Percentiles rank a stretch among this genome's conserved stretches.
phyloP scores from a whole-genome alignment of 169 alveolate genomes.

The Besnoitia besnoiti region DNA sequence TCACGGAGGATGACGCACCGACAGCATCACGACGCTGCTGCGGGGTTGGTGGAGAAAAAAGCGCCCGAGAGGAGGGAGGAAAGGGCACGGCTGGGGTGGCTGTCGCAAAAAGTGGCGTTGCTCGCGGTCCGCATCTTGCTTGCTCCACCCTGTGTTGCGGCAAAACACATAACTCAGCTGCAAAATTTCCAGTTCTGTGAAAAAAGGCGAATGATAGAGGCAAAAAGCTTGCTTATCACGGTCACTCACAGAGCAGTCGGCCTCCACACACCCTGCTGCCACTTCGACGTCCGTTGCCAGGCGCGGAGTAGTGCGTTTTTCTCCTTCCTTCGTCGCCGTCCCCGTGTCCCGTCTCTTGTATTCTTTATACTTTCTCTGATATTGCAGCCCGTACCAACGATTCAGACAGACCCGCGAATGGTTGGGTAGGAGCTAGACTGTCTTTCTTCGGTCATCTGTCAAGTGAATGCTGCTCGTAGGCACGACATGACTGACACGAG shows the following conservation, averaged over 20 bases:
- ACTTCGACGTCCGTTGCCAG: not conserved
- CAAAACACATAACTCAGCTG: no score
- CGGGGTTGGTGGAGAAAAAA: not conserved
- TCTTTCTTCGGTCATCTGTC: not conserved
- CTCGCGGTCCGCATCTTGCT: no score
- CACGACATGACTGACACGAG: not conserved
- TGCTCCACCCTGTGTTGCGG: no score
- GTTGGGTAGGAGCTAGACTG: not conserved
- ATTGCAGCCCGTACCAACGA: not conserved
- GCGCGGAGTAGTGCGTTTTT: not conserved
- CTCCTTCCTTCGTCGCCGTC: not conserved
- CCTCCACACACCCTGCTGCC: slow-evolving; percentile 6
- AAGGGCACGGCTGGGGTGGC: not conserved
- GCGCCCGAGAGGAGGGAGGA: no score
- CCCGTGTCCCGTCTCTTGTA: not conserved
- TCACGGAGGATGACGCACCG: not conserved
- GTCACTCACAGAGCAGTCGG: not conserved
- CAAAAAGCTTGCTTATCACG: not conserved
- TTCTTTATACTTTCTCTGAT: not conserved
- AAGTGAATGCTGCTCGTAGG: not conserved
- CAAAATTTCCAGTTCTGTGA: not conserved
- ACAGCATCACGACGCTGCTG: not conserved
- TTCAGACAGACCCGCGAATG: not conserved
- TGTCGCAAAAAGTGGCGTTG: no score
- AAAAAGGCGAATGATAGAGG: not conserved